Evolutionary conservation across 305 asterid genomes (phyloP), one percentile per base, ranked within the genome.

Genomic region (Fraxinus ornus): DNA sequence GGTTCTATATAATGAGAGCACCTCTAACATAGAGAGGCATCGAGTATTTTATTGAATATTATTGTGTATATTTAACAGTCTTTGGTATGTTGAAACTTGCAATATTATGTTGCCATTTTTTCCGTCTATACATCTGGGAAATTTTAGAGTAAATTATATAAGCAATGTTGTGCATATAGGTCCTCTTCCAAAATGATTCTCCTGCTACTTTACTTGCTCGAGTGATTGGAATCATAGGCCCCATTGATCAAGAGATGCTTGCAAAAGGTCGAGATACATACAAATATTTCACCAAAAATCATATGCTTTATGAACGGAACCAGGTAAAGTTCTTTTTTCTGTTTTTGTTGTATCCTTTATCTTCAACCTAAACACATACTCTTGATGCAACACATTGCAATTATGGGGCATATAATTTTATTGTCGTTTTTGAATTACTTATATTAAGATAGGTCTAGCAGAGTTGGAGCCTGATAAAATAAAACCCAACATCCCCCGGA

Each of bases 201-300:
- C 98, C 96, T 24, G 99, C 98, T 79, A 93, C 98, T 77, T 89
- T 96, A 87, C 98, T 94, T 82, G 99, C 98, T 86, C 93, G 99
- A 35, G 98, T 94, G 80, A 91, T 93, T 57, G 98, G 99, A 84
- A 94, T 96, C 78, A 87, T 94, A 70, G 95, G 95, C 86, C 89
- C 94, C 30, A 88, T 96, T 79, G 97, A 92, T 84, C 98, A 91
- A 85, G 97, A 87, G 57, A 86, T 96, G 95, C 98, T 96, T 81
- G 95, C 97, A 33, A 93, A 94, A 88, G 99, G 99, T 83, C 87
- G 90, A 24, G 98, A 95, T 84, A 89, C 98, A 0, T 91, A 91
- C 87, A 95, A 94, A 90, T 92, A 90, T 86, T 94, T 94, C 93
- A 91, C 98, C 77, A 96, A 94, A 89, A 94, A 91, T 79, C 98